Evolutionary conservation across 1,284 basidiomycete genomes (phyloP).

Genomic region (Tranzscheliella williamsii): DNA sequence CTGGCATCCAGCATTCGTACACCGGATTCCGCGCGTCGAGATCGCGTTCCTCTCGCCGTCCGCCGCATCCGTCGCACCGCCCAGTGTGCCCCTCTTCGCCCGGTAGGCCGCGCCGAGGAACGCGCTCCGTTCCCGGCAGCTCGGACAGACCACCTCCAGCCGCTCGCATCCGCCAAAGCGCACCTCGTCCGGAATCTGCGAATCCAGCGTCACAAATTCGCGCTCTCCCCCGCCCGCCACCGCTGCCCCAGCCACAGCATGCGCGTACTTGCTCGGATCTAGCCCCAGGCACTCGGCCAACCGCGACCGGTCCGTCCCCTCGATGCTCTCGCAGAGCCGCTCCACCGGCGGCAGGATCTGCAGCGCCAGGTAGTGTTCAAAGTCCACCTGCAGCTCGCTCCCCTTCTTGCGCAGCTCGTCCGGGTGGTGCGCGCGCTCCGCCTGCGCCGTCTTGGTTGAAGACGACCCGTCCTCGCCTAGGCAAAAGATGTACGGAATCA

Average conservation of each 20-base stretch:
- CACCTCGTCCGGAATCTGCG: conserved; percentile 83
- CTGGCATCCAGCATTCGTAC: conserved; percentile 19
- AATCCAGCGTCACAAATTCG: conserved; percentile 69
- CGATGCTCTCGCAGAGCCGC: conserved; percentile 91
- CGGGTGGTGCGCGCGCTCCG: conserved; percentile 88
- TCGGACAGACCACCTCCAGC: conserved; percentile 40
- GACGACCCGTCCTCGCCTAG: conserved; percentile 73
- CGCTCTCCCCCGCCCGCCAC: conserved; percentile 26
- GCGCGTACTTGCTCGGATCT: conserved; percentile 76
- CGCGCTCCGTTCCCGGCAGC: conserved; percentile 22
- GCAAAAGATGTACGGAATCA: conserved; percentile 96
- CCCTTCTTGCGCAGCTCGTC: conserved; percentile 77
- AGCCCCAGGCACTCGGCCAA: conserved; percentile 93
- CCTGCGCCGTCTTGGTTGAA: conserved; percentile 75
- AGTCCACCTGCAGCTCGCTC: conserved; percentile 61
- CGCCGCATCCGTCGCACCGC: conserved; percentile 10
- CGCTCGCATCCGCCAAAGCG: conserved; percentile 65
- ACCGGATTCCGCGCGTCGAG: conserved; percentile 29
- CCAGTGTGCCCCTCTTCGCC: not conserved
- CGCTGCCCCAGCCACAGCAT: conserved; percentile 4
- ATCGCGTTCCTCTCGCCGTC: conserved; percentile 14
- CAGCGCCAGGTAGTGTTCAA: conserved; percentile 85
- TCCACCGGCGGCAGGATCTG: conserved; percentile 94
- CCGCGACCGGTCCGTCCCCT: conserved; percentile 87
- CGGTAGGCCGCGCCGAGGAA: conserved; percentile 30